These are phyloP conservation scores for Pseudocercospora fuligena DNA, from an alignment of 2,329 filamentous ascomycete genomes.

Conservation along the genomic window DNA sequence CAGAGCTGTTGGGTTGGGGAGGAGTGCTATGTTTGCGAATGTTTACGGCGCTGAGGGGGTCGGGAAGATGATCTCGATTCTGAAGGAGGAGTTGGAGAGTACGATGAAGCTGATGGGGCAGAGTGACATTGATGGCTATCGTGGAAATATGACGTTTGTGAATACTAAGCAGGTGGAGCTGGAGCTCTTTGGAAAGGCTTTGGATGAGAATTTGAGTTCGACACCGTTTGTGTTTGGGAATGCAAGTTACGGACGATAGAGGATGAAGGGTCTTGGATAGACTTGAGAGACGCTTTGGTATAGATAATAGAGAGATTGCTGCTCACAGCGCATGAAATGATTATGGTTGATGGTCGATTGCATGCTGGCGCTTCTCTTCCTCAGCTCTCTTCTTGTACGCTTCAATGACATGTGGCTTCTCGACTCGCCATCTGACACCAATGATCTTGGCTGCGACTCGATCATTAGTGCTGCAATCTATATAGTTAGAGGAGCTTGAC, in stretches of 20 bases:
- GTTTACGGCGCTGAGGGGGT: slow-evolving; percentile 66
- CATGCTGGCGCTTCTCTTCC: slow-evolving; percentile 22
- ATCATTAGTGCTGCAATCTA: background rate
- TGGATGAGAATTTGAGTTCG: slow-evolving; percentile 6
- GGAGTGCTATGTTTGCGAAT: slow-evolving; percentile 59
- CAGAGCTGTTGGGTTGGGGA: slow-evolving; percentile 51
- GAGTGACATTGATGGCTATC: slow-evolving; percentile 21
- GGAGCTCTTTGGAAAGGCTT: slow-evolving; percentile 21
- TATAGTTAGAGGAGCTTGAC: background rate
- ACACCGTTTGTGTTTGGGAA: background rate
- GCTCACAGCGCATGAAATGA: background rate
- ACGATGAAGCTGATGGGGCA: slow-evolving; percentile 27
- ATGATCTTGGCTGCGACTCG: slow-evolving; percentile 24
- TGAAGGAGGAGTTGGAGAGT: slow-evolving; percentile 23
- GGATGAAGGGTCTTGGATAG: background rate
- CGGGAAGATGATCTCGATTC: slow-evolving; percentile 22
- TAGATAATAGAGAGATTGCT: background rate
- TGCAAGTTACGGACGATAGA: background rate
- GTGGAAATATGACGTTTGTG: slow-evolving; percentile 25
- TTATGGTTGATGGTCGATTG: slow-evolving; percentile 7
- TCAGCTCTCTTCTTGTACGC: slow-evolving; percentile 20
- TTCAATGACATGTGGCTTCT: slow-evolving; percentile 16
- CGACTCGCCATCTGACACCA: slow-evolving; percentile 15
- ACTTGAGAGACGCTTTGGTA: background rate
- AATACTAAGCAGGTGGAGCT: slow-evolving; percentile 26